phyloP scores from a whole-genome alignment of 1,284 basidiomycete species.

The Stereum hirsutum region DNA sequence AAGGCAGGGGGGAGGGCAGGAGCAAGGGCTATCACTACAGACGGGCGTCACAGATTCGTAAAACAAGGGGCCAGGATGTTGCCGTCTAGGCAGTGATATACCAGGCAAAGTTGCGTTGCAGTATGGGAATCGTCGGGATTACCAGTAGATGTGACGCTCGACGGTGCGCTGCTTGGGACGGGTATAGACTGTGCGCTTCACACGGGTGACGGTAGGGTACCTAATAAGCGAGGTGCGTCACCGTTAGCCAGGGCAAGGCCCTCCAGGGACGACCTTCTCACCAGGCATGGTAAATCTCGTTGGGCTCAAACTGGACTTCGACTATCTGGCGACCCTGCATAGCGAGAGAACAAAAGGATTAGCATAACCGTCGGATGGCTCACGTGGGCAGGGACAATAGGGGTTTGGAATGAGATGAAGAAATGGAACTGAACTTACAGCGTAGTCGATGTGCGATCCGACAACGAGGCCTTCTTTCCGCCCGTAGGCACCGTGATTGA shows the following conservation, averaged over 20 bases:
- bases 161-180: constrained; percentile 43
- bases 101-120: too few relatives aligned
- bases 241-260: background rate
- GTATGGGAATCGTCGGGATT: too few relatives aligned
- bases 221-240: constrained; percentile 20
- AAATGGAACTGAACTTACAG: constrained; percentile 47
- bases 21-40: too few relatives aligned
- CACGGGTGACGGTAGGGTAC: constrained; percentile 65
- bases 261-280: constrained; percentile 19
- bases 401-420: constrained; percentile 60
- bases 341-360: background rate
- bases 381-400: constrained; percentile 9
- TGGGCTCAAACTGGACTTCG: constrained; percentile 66
- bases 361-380: too few relatives aligned
- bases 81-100: too few relatives aligned
- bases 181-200: constrained; percentile 57
- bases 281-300: constrained; percentile 61
- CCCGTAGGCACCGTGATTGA: constrained; percentile 52
- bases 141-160: constrained; percentile 70
- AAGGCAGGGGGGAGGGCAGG: too few relatives aligned
- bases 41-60: too few relatives aligned
- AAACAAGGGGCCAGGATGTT: too few relatives aligned
- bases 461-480: constrained; percentile 69
- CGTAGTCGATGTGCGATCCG: constrained; percentile 59
- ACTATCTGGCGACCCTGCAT: constrained; percentile 67